Evolutionary conservation across 768 basidiomycete species (phyloP).

Genomic region (Lyophyllum atratum): DNA sequence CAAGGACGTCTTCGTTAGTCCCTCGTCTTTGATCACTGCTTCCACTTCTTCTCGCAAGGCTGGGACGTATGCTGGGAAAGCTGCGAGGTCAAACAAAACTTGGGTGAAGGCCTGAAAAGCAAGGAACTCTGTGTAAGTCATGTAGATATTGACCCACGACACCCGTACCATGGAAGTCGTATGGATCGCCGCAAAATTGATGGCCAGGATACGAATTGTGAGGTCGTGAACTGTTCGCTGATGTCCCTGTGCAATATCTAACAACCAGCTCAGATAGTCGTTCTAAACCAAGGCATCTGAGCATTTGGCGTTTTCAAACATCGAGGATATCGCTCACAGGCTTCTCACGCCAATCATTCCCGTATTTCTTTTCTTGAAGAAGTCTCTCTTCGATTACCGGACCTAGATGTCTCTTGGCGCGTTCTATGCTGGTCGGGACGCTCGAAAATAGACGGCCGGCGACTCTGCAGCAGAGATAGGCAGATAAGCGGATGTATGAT

Average conservation of each 20-base stretch:
- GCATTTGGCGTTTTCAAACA: neutral
- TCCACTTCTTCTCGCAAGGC: constrained; percentile 47
- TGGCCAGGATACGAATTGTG: constrained; percentile 27
- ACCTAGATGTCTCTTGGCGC: constrained; percentile 25
- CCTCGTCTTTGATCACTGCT: constrained; percentile 33
- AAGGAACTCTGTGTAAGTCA: neutral
- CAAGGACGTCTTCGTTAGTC: constrained; percentile 22
- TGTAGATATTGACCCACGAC: neutral
- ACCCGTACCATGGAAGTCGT: constrained; percentile 41
- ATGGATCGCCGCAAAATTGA: constrained; percentile 41
- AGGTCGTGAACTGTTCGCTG: constrained; percentile 31
- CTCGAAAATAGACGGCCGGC: constrained; percentile 25
- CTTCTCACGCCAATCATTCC: constrained; percentile 31
- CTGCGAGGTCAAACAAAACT: constrained; percentile 38
- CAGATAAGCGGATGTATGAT: constrained; percentile 22
- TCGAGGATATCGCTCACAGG: constrained; percentile 24
- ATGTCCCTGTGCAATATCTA: constrained; percentile 35
- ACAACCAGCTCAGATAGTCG: constrained; percentile 48
- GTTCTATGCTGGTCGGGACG: constrained; percentile 21
- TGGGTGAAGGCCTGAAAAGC: constrained; percentile 34
- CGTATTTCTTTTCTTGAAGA: constrained; percentile 27
- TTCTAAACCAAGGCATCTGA: constrained; percentile 29
- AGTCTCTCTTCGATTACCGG: constrained; percentile 34
- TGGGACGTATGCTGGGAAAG: constrained; percentile 30
- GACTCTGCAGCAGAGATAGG: constrained; percentile 5